These are phyloP conservation scores for Groenewaldozyma sp. DNA, from an alignment of 1,139 yeast species.

Conservation along the genomic window DNA sequence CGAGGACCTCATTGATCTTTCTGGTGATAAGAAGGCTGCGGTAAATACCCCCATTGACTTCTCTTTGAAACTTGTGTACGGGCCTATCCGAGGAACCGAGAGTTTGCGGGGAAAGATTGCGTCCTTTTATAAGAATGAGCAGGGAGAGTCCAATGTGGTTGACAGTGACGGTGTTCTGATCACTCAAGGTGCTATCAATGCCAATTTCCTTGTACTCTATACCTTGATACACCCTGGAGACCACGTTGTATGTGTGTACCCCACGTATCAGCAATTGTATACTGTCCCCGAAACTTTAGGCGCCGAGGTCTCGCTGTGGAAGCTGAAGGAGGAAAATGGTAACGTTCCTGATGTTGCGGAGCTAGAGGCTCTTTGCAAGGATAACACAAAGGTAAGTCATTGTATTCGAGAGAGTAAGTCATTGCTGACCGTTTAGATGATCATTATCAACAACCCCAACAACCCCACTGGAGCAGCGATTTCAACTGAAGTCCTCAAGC, in stretches of 20 bases:
- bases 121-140: constrained; percentile 31
- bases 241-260: constrained; percentile 43
- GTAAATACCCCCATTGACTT: constrained; percentile 15
- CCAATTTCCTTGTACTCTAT: constrained; percentile 42
- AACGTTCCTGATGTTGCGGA: constrained; percentile 32
- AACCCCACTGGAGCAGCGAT: constrained; percentile 48
- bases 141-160: constrained; percentile 17
- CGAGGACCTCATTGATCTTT: constrained; percentile 31
- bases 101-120: constrained; percentile 34
- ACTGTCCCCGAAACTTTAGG: constrained; percentile 46
- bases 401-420: no score
- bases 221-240: constrained; percentile 41
- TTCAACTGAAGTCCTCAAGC: constrained; percentile 28
- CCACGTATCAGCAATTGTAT: constrained; percentile 44
- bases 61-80: constrained; percentile 38
- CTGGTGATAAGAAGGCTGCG: constrained; percentile 24
- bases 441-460: constrained; percentile 46
- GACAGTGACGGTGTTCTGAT: constrained; percentile 34
- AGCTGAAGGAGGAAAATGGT: constrained; percentile 30
- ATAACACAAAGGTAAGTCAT: no score
- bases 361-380: constrained; percentile 27
- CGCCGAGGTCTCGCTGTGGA: constrained; percentile 34
- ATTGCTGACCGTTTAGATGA: no score
- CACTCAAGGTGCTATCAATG: constrained; percentile 54
- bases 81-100: constrained; percentile 41